These are phyloP conservation scores for Arthrobotrys sinensis DNA, from an alignment of 2,329 filamentous ascomycete species.

Conservation along the genomic window DNA sequence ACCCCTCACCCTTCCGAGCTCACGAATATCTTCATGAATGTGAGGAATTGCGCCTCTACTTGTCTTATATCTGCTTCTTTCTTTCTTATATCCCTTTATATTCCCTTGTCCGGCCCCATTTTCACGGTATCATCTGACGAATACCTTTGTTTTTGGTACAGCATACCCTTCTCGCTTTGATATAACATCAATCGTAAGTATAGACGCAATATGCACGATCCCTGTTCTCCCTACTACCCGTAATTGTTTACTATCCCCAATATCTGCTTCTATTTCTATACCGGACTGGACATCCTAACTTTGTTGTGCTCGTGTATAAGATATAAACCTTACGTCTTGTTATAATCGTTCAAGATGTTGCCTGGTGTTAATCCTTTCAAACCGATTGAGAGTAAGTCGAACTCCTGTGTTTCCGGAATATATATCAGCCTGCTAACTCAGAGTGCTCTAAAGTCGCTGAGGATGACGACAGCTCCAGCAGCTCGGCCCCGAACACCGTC, in stretches of 20 bases:
- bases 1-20: neutral
- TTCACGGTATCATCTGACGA: constrained; percentile 2
- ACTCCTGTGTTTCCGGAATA: neutral
- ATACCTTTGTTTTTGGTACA: constrained; percentile 14
- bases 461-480: constrained; percentile 6
- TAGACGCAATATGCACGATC: neutral
- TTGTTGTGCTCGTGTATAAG: neutral
- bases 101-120: neutral
- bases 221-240: neutral
- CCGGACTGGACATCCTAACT: neutral
- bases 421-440: neutral
- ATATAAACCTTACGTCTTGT: constrained; percentile 25
- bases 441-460: constrained; percentile 5
- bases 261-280: neutral
- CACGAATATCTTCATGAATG: neutral
- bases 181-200: constrained; percentile 26
- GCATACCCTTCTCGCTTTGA: neutral
- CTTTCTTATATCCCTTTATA: neutral
- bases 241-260: neutral
- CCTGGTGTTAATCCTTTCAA: constrained; percentile 25
- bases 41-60: constrained; percentile 3
- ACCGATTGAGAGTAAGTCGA: constrained; percentile 24
- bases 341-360: constrained; percentile 27
- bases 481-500: constrained; percentile 10
- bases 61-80: constrained; percentile 17